A percentile compares a stretch with the other conserved stretches of the same genome.
These are phyloP conservation scores for Blastomyces silverae DNA, from an alignment of 2,329 filamentous ascomycete genomes.

Conservation along the genomic window DNA sequence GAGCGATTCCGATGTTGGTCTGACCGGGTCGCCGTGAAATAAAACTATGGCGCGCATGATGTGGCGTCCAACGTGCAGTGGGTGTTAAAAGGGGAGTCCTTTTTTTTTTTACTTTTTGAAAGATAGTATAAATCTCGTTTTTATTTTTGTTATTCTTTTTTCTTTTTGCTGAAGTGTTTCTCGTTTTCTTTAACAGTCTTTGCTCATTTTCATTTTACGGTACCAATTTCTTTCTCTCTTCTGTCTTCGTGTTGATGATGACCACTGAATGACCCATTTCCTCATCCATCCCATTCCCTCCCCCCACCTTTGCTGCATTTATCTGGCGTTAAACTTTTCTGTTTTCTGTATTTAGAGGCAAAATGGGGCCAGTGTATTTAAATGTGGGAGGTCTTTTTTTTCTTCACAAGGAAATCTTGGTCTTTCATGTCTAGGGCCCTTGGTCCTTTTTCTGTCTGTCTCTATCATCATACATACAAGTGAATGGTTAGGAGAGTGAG, in stretches of 20 bases:
- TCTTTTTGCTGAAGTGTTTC: not conserved
- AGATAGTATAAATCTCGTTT: not conserved
- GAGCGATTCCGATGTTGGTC: conserved; percentile 38
- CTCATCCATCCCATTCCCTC: not conserved
- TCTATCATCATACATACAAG: not conserved
- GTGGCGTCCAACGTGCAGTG: not conserved
- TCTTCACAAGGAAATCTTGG: not conserved
- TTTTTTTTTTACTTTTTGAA: not conserved
- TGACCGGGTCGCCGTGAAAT: conserved; percentile 33
- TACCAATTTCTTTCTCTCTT: not conserved
- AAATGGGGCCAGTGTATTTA: not conserved
- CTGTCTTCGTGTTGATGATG: not conserved
- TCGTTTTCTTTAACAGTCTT: not conserved
- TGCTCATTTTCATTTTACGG: not conserved
- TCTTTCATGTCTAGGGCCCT: not conserved
- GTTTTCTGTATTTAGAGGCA: conserved; percentile 4
- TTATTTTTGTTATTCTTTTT: not conserved
- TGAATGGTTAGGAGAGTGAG: not conserved
- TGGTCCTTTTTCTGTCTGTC: not conserved
- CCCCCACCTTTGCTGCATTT: conserved; percentile 12
- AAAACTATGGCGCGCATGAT: not conserved
- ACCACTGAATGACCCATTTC: conserved; percentile 5
- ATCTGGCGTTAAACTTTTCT: conserved; percentile 8
- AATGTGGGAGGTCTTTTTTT: not conserved
- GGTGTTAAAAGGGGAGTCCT: not conserved